Evolutionary conservation across 1,139 yeast genomes (phyloP), one percentile per base, ranked within the genome.

Genomic region (Diutina pseudorugosa): DNA sequence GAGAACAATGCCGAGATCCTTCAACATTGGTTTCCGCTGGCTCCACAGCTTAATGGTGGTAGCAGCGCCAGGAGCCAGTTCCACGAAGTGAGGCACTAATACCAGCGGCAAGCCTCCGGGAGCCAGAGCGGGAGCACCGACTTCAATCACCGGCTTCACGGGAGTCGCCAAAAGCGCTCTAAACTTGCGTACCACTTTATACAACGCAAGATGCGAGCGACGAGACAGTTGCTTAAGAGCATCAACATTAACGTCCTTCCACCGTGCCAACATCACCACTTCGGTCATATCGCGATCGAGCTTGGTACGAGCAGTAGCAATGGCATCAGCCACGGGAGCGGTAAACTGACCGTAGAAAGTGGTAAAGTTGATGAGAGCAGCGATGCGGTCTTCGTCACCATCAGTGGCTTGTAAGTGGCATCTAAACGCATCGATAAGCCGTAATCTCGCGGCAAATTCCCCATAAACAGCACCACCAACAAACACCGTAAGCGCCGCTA

Each of bases 191-290:
- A 93, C 86, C 55, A 88, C 66, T 67, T 90, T 93, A 76, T 85
- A 93, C 55, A 94, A 79, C 59, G 76, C 82, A 57, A 82, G 80
- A 63, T 94, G 98, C 0, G 98, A 90, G 53, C 84, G 79, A 58
- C 88, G 82, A 3, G 98, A 93, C 68, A 96, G 88, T 66, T 91
- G 97, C 59, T 88, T 89, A 59, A 94, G 75, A 0, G 98, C 96
- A 62, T 85, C 95, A 51, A 90, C 82, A 61, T 94, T 94, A 12
- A 91, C 93, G 67, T 94, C 99, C 61, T 91, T 90, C 98, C 98
- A 94, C 62, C 96, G 87, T 1, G 98, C 97, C 33, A 94, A 73
- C 51, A 89, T 70, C 51, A 93, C 89, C 4, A 90, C 84, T 55
- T 94, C 98, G 48, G 81, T 75, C 25, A 93, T 79, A 53, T 89